Conservation (phyloP, 176 grass and related monocot species). For the Otatea glauca region DNA sequence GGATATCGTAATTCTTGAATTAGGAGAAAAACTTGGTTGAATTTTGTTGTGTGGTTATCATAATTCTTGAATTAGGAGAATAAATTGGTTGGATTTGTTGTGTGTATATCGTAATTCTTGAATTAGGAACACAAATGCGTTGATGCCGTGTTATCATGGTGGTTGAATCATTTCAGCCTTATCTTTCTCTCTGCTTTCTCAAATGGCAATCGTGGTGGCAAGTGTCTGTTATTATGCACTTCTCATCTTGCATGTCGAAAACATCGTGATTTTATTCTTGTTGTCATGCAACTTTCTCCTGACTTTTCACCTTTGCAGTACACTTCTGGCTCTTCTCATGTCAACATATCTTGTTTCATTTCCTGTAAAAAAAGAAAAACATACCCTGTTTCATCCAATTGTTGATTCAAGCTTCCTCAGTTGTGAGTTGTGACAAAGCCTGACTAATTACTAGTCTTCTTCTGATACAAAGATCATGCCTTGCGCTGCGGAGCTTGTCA, state of each 20-base stretch:
- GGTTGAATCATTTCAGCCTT: conserved; percentile 37
- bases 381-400: background rate
- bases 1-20: background rate
- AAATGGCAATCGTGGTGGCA: conserved; percentile 50
- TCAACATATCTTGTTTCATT: background rate
- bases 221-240: conserved; percentile 29
- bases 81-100: background rate
- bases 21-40: background rate
- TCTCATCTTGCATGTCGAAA: conserved; percentile 36
- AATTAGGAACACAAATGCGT: background rate
- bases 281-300: conserved; percentile 37
- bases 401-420: conserved; percentile 9
- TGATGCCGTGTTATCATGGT: conserved; percentile 31
- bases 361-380: no score
- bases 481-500: conserved; percentile 41
- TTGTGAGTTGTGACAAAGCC: background rate
- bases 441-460: conserved; percentile 25
- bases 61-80: background rate
- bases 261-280: conserved; percentile 45
- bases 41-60: conserved; percentile 15
- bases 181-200: conserved; percentile 28
- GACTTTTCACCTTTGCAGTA: conserved; percentile 18
- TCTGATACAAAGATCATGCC: conserved; percentile 63
- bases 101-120: background rate
- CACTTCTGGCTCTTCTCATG: conserved; percentile 6